These are phyloP conservation scores for Jaapia argillacea DNA, from an alignment of 768 basidiomycete species.

Conservation along the genomic window DNA sequence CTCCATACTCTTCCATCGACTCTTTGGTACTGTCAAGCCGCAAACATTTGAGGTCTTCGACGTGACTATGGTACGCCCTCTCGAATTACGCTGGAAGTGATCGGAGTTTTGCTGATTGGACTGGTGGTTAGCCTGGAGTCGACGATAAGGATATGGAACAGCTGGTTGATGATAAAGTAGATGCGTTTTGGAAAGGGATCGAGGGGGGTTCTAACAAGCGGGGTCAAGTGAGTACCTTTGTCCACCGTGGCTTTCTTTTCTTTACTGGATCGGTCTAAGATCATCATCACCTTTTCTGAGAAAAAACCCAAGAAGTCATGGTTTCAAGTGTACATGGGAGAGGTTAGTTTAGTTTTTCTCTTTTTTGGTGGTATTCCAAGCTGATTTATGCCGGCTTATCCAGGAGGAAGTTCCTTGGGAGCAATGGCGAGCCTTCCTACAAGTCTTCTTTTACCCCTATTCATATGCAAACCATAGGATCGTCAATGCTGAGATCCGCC, in stretches of 20 bases:
- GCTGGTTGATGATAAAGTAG: constrained; percentile 68
- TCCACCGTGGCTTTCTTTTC: not conserved
- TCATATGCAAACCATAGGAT: constrained; percentile 34
- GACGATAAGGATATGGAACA: constrained; percentile 63
- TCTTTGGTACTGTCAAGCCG: constrained; percentile 74
- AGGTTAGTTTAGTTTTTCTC: constrained; percentile 7
- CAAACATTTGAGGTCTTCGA: constrained; percentile 72
- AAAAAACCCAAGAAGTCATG: constrained; percentile 70
- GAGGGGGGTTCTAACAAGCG: constrained; percentile 52
- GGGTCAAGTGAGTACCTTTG: constrained; percentile 43
- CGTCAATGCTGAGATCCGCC: constrained; percentile 71
- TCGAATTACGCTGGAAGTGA: not conserved
- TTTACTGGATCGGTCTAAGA: constrained; percentile 27
- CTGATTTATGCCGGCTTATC: not conserved
- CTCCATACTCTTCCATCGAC: constrained; percentile 71
- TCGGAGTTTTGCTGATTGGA: not conserved
- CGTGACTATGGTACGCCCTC: constrained; percentile 61
- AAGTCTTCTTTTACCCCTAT: not conserved
- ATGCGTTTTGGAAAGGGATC: constrained; percentile 68
- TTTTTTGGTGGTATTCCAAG: not conserved
- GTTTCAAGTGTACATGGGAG: constrained; percentile 60
- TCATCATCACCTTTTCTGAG: constrained; percentile 68
- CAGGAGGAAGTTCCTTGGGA: constrained; percentile 85
- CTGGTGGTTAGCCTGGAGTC: constrained; percentile 53
- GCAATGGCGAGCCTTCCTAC: constrained; percentile 45